Evolutionary conservation across 148 eudicot species (phyloP), one percentile per base, ranked within the genome.

Genomic region (Camellia granthamiana): DNA sequence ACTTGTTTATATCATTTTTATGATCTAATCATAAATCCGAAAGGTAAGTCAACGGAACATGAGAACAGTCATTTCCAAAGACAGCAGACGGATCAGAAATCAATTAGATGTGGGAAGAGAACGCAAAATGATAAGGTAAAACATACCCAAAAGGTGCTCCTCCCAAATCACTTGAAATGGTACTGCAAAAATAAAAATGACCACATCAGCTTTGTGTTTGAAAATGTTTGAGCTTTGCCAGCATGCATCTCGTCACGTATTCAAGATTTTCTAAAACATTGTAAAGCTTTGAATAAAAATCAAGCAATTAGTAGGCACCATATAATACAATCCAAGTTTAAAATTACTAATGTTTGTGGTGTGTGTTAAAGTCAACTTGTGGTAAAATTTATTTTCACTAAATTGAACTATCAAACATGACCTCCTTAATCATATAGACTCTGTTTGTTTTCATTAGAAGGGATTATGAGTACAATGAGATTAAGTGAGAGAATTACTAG

Each of bases 81-180:
- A 67, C 78, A 58, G 30, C 78, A 42, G 13, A 55, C 7, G 49
- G 38, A 74, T 14, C 43, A 74, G 12, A 74, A 52, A 74, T 30
- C 46, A 75, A 13, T 75, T 12, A 59, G 23, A 75, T 12, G 47
- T 9, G 56, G 74, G 2, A 10, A 21, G 23, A 19, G 30, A 13
- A 42, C 6, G 15, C 10, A 12, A 8, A 30, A 21, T 13, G 47
- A 67, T 71, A 7, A 18, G 30, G 59, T 6, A 75, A 15, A 51
- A 83, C 87, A 60, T 92, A 94, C 98, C 98, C 97, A 74, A 94
- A 94, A 52, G 98, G 98, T 58, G 98, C 91, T 69, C 98, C 98
- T 78, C 91, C 95, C 83, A 87, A 77, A 70, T 90, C 97, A 81
- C 80, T 81, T 62, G 94, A 87, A 77, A 94, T 83, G 70, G 92